phyloP scores from a whole-genome alignment of 78 protist species.

The Carpediemonas membranifera region DNA sequence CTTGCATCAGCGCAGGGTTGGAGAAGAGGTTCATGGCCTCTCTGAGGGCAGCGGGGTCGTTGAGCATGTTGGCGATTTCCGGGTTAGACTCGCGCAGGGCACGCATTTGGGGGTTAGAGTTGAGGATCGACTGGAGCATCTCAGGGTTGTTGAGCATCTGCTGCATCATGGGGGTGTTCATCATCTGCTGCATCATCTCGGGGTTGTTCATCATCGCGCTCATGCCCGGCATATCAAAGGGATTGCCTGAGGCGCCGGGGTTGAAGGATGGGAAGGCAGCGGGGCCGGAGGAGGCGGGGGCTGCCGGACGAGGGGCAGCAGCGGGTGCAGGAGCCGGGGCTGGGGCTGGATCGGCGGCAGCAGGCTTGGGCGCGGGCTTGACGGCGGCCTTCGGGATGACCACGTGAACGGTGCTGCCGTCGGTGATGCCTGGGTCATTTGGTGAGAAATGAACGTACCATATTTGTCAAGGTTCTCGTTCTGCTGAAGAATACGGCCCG shows the following conservation, averaged over 20 bases:
- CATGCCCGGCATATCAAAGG: not conserved
- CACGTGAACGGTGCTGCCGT: not conserved
- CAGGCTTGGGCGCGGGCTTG: not conserved
- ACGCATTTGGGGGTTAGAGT: not conserved
- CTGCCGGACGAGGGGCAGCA: not conserved
- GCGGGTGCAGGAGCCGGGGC: slow-evolving; percentile 1
- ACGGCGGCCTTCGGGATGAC: not conserved
- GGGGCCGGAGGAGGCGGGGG: not conserved
- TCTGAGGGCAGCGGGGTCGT: not conserved
- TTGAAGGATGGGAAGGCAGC: not conserved
- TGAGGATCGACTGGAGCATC: not conserved
- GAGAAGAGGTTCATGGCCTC: not conserved
- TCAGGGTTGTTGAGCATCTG: slow-evolving; percentile 1
- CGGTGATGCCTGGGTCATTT: not conserved
- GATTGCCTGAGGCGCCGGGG: not conserved
- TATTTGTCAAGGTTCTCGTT: too few relatives aligned
- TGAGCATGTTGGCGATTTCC: not conserved
- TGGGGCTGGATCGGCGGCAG: not conserved
- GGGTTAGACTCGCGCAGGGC: not conserved
- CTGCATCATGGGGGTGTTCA: slow-evolving; percentile 12
- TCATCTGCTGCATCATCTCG: not conserved
- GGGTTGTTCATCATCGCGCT: not conserved
- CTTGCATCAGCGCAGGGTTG: not conserved
- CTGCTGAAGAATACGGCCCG: too few relatives aligned
- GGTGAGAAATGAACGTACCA: too few relatives aligned